Base-by-base conservation (phyloP, 805 yeast genomes). In the Brettanomyces sp. region DNA sequence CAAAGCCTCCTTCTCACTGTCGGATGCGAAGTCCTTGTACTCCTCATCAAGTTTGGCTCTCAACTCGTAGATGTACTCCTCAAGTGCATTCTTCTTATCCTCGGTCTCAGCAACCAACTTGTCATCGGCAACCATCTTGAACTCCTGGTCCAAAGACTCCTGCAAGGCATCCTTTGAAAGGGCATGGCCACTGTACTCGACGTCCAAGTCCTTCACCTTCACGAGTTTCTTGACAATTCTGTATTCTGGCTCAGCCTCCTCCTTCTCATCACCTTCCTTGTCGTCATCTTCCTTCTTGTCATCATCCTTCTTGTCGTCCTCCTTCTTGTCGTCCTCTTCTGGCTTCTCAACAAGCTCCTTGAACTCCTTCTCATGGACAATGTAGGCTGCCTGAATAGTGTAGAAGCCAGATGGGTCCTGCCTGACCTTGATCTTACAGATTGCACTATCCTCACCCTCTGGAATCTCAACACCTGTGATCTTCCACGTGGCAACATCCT, bases 31-130 rank as follows among this genome's bases (percentile, higher is more conserved):
- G 58, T 74, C 81, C 56, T 85, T 77, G 66, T 91, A 91, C 59
- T 81, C 82, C 47, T 89, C 99, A 49, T 90, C 98, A 62, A 93
- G 76, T 75, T 93, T 93, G 66, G 95, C 95, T 74, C 99, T 85
- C 70, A 91, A 80, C 60, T 88, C 95, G 73, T 93, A 93, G 62
- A 93, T 93, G 77, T 93, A 93, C 77, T 93, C 99, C 77, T 93
- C 99, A 52, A 93, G 77, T 54, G 96, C 93, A 68, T 93, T 93
- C 84, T 93, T 93, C 70, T 89, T 88, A 73, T 93, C 97, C 76
- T 93, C 98, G 55, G 98, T 93, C 73, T 93, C 98, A 56, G 95
- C 95, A 55, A 93, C 97, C 59, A 91, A 82, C 75, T 90, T 93
- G 71, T 93, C 99, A 63, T 83, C 89, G 65, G 88, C 79, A 54